These are phyloP conservation scores for Tuber borchii DNA, from an alignment of 495 filamentous ascomycete species.

Conservation along the genomic window DNA sequence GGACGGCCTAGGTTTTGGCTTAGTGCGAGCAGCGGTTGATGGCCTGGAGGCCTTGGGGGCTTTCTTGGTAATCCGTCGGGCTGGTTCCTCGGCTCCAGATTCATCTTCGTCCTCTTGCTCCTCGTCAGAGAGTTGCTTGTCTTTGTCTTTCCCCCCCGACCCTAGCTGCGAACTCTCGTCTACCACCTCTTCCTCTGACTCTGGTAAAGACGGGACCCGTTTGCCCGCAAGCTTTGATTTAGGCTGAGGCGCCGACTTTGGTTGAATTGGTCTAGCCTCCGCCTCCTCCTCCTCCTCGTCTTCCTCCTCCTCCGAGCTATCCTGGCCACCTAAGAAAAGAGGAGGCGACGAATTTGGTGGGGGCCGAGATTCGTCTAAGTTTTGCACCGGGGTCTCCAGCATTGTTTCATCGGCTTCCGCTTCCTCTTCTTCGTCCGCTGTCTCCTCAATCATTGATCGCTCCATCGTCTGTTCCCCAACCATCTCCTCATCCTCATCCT, in stretches of 20 bases:
- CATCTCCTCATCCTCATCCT: not conserved
- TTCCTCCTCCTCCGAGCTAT: constrained; percentile 13
- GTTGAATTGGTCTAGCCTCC: not conserved
- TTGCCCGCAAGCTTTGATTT: not conserved
- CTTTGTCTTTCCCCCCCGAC: not conserved
- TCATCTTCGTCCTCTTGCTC: not conserved
- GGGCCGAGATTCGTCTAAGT: not conserved
- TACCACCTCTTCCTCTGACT: not conserved
- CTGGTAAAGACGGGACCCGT: not conserved
- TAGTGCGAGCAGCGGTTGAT: constrained; percentile 1
- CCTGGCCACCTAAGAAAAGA: not conserved
- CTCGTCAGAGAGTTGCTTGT: not conserved
- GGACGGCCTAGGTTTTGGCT: constrained; percentile 14
- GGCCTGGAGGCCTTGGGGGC: constrained; percentile 3
- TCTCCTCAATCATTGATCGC: constrained; percentile 1
- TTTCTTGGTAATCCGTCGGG: not conserved
- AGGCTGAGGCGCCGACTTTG: not conserved
- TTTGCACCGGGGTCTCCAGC: not conserved
- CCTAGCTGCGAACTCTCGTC: not conserved
- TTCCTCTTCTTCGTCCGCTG: constrained; percentile 2
- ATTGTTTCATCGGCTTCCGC: constrained; percentile 1
- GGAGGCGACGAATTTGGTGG: not conserved
- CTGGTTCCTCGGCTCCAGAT: not conserved
- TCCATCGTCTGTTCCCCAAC: constrained; percentile 5
- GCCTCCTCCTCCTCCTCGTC: not conserved